These are phyloP conservation scores for Gossypium raimondii DNA, from an alignment of 345 rosid species.

Conservation along the genomic window DNA sequence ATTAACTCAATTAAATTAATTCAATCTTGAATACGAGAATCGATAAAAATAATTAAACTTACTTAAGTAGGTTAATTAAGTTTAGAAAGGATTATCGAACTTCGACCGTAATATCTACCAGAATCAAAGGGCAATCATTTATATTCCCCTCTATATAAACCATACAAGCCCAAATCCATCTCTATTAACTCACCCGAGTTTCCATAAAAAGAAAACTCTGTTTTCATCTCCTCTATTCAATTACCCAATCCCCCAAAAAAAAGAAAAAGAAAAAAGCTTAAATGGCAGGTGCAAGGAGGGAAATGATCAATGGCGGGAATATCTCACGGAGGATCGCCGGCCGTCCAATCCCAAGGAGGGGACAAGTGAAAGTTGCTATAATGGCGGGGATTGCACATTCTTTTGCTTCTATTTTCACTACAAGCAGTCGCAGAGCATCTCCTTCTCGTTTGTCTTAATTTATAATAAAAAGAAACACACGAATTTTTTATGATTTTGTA, in stretches of 20 bases:
- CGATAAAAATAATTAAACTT: too few relatives aligned
- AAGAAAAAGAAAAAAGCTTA: neutral
- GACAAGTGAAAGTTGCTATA: constrained; percentile 41
- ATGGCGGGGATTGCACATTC: constrained; percentile 43
- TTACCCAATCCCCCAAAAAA: neutral
- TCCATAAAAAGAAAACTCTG: neutral
- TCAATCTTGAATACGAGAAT: too few relatives aligned
- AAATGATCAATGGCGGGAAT: constrained; percentile 11
- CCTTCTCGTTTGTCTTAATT: constrained; percentile 30
- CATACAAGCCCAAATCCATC: neutral
- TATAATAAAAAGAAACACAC: too few relatives aligned
- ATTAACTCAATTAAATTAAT: too few relatives aligned
- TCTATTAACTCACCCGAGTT: neutral
- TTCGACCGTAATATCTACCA: neutral
- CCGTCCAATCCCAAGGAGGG: constrained; percentile 46
- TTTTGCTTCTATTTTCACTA: constrained; percentile 39
- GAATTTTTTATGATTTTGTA: too few relatives aligned
- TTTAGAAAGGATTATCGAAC: too few relatives aligned
- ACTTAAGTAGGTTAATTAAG: too few relatives aligned
- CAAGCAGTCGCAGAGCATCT: constrained; percentile 18
- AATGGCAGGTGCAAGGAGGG: constrained; percentile 8
- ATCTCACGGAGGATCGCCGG: neutral
- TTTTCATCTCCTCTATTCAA: neutral
- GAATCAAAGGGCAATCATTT: neutral
- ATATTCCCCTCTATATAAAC: neutral